Evolutionary conservation across 352 stramenopile genomes (phyloP), one percentile per base, ranked within the genome.

Genomic region (Globisporangium iwayamae): DNA sequence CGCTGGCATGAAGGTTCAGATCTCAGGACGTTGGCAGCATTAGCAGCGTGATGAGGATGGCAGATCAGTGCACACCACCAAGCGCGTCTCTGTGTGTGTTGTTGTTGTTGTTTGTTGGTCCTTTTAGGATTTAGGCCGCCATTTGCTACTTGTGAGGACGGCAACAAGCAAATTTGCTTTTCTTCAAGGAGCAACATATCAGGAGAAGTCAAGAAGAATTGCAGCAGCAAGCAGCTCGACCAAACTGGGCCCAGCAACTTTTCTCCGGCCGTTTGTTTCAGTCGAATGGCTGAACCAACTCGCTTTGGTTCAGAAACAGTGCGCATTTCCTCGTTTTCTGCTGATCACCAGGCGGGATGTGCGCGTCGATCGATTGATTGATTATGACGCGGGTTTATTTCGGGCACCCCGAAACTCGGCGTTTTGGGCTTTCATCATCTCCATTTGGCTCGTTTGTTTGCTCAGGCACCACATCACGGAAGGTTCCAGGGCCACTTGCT

Each of bases 401-500:
- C 56, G 56, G 56, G 56, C 25, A 3, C 32, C 56, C 56, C 56
- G 25, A n/a, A 38, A 53, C 9, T 25, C 11, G 39, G 25, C 56
- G 32, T 53, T 62, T 62, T 62, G 56, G 56, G 56, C 38, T 51
- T 36, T 32, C 45, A 32, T 59, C 54, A 60, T 61, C 55, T 41
- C 55, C 36, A 11, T 60, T 38, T 22, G 54, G 25, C 20, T 28
- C 14, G 36, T 30, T 28, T 22, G 30, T 48, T 20, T 48, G 36
- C 32, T 36, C 20, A 48, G 30, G 34, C 53, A 48, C 53, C 36
- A 50, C 36, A 38, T 36, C 18, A 10, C 36, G 2, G 8, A 48
- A 4, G 10, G 45, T 13, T 51, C n/a, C 18, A 51, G 38, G 13
- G 16, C 18, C n/a, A 34, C 18, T 8, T 36, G 28, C 28, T 56